Percentiles rank a stretch among this genome's conserved stretches.
Conservation (phyloP, 1,284 basidiomycete species). For the Cryptococcus maquisensis region DNA sequence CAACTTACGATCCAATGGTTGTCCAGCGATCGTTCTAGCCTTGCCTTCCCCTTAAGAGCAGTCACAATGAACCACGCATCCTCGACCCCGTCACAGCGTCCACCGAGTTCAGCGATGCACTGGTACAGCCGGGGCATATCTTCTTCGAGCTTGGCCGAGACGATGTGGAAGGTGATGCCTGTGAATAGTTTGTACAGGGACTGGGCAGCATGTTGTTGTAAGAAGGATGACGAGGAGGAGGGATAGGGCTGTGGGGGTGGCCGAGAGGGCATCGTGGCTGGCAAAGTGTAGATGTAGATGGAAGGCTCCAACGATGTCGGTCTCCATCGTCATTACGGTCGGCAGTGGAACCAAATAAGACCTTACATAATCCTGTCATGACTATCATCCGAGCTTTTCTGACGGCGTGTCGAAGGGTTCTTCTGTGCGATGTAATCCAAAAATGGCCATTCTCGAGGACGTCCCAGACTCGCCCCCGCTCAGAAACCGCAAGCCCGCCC, state of each 20-base stretch:
- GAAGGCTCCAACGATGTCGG: no score
- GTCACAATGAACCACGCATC: conserved; percentile 34
- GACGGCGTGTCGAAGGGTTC: neutral
- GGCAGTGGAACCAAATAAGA: no score
- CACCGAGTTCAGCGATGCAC: conserved; percentile 42
- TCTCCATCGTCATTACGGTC: no score
- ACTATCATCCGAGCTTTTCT: no score
- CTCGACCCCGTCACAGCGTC: conserved; percentile 22
- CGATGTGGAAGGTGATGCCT: conserved; percentile 37
- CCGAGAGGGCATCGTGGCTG: conserved; percentile 13
- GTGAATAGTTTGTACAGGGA: conserved; percentile 36
- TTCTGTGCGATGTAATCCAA: neutral
- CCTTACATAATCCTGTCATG: no score
- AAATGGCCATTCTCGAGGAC: neutral
- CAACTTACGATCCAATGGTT: conserved; percentile 24
- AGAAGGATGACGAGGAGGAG: conserved; percentile 21
- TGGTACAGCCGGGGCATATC: conserved; percentile 47
- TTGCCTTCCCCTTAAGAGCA: conserved; percentile 35
- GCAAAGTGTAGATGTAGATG: no score
- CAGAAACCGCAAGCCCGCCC: neutral
- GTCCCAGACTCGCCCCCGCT: neutral
- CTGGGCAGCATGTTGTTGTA: neutral
- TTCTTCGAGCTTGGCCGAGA: conserved; percentile 42
- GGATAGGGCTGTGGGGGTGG: conserved; percentile 17
- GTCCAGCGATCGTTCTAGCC: conserved; percentile 32